These are phyloP conservation scores for Scleroderma bovista DNA, from an alignment of 768 basidiomycete genomes.

Conservation along the genomic window DNA sequence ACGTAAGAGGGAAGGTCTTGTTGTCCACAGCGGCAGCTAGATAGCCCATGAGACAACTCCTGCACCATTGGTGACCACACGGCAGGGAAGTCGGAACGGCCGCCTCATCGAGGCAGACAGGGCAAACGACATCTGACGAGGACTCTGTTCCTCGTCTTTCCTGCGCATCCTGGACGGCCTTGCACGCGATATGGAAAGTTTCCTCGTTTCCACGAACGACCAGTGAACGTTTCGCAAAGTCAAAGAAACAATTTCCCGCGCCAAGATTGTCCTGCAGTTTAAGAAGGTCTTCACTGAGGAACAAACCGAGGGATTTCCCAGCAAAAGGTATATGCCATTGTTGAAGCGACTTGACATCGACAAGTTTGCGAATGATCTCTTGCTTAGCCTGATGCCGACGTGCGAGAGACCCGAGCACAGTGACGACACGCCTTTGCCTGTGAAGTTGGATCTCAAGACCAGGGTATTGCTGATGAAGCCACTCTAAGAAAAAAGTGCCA, in stretches of 20 bases:
- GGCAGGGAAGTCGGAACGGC: conserved; percentile 45
- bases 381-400: conserved; percentile 37
- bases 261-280: conserved; percentile 48
- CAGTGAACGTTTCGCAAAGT: conserved; percentile 38
- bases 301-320: conserved; percentile 38
- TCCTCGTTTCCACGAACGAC: conserved; percentile 51
- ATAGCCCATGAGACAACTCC: conserved; percentile 53
- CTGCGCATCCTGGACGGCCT: conserved; percentile 38
- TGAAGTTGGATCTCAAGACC: conserved; percentile 43
- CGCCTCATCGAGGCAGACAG: conserved; percentile 59
- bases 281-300: conserved; percentile 42
- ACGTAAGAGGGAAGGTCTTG: conserved; percentile 64
- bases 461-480: conserved; percentile 34
- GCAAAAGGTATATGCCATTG: conserved; percentile 43
- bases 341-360: conserved; percentile 37
- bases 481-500: conserved; percentile 42
- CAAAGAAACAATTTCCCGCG: conserved; percentile 48
- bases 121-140: conserved; percentile 39
- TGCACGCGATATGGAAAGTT: conserved; percentile 29
- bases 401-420: conserved; percentile 47
- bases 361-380: conserved; percentile 44
- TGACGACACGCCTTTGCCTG: conserved; percentile 36
- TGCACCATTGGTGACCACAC: conserved; percentile 71
- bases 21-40: conserved; percentile 52
- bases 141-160: conserved; percentile 24